Evolutionary conservation across 1,284 basidiomycete species (phyloP).

Genomic region (Cryptococcus floricola): DNA sequence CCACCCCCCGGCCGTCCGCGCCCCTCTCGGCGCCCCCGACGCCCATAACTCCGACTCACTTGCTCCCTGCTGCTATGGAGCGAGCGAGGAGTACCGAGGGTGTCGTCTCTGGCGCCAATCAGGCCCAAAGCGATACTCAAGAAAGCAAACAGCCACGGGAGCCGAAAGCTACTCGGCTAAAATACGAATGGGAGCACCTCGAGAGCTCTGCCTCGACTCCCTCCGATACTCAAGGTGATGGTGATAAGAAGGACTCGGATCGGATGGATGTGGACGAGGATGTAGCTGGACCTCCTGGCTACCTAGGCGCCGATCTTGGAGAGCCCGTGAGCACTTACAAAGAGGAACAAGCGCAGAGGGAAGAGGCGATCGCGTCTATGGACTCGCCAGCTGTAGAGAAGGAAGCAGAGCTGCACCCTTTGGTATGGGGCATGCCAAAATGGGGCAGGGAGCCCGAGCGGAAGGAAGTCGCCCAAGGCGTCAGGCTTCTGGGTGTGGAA

Average conservation of each 20-base stretch:
- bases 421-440: constrained; percentile 45
- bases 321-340: neutral
- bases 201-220: neutral
- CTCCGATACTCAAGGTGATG: constrained; percentile 1
- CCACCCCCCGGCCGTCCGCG: constrained; percentile 19
- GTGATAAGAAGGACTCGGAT: constrained; percentile 13
- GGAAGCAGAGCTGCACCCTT: constrained; percentile 2
- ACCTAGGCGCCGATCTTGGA: neutral
- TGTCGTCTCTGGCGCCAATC: constrained; percentile 10
- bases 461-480: constrained; percentile 40
- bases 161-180: constrained; percentile 20
- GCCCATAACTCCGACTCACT: constrained; percentile 42
- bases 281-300: neutral
- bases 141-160: constrained; percentile 15
- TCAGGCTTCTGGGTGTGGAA: constrained; percentile 41
- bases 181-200: constrained; percentile 15
- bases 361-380: neutral
- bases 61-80: constrained; percentile 38
- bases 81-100: constrained; percentile 41
- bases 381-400: neutral
- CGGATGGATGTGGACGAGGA: constrained; percentile 24
- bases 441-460: constrained; percentile 45
- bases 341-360: neutral
- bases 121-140: constrained; percentile 4
- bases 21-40: constrained; percentile 45